phyloP scores from a whole-genome alignment of 345 rosid species.

The Capsella bursapastoris region DNA sequence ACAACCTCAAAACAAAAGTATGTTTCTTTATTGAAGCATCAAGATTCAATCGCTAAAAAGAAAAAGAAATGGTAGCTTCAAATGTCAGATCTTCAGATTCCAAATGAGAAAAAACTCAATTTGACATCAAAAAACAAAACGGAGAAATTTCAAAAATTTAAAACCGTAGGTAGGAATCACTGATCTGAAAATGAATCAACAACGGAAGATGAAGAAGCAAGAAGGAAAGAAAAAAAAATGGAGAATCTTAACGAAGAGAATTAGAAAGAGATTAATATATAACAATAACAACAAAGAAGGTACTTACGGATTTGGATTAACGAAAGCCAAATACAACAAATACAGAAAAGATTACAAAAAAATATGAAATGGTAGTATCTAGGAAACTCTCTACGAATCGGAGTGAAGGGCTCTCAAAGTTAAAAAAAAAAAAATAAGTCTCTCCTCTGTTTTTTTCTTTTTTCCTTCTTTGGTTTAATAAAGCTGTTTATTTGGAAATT shows the following conservation, averaged over 20 bases:
- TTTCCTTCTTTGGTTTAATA: background rate
- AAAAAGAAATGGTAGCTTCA: background rate
- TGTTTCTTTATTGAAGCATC: background rate
- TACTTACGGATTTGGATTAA: slow-evolving; percentile 74
- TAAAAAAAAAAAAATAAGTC: slow-evolving; percentile 20
- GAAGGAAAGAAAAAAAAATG: background rate
- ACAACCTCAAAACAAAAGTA: background rate
- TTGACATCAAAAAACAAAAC: background rate
- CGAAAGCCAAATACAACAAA: slow-evolving; percentile 30
- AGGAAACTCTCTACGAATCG: slow-evolving; percentile 66
- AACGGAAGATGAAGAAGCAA: background rate
- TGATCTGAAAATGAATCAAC: slow-evolving; percentile 47
- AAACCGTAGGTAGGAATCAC: background rate
- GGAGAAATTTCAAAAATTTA: background rate
- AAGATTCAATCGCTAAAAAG: background rate
- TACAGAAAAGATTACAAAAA: background rate
- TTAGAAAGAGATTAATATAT: slow-evolving; percentile 18
- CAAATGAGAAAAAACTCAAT: slow-evolving; percentile 3
- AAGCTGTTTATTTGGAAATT: background rate
- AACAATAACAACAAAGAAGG: slow-evolving; percentile 26
- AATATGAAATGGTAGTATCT: slow-evolving; percentile 48
- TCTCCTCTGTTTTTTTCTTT: slow-evolving; percentile 29
- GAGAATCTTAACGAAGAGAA: slow-evolving; percentile 24
- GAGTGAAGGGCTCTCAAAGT: slow-evolving; percentile 44
- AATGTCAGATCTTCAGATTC: slow-evolving; percentile 52